Base-by-base conservation (phyloP, 768 basidiomycete species). In the Cyclocybe aegerita region DNA sequence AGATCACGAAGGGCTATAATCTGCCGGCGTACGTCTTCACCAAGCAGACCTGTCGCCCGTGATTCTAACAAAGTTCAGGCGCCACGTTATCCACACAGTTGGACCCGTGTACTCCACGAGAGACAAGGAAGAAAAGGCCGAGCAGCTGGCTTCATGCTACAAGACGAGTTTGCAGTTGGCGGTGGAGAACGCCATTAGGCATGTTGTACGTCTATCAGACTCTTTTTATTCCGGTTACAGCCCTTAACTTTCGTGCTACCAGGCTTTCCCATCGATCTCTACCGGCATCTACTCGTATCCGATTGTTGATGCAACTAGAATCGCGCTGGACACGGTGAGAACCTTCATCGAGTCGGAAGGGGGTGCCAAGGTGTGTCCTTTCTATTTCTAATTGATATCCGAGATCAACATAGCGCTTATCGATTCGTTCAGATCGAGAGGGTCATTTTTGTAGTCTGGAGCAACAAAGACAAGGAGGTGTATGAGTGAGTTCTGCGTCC, bases 191-290 rank as follows among this genome's bases (percentile, higher is more conserved):
- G 68, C 68, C n/a, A 67, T 86, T 41, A 78, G 77, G 57, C 81
- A 85, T 58, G 72, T 92, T 34, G 90, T 91, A 46, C 48, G 81
- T 68, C 15, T 33, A 16, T 14, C 39, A 53, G 5, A 23, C 10
- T 42, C 30, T 43, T 2, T 35, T 30, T n/a, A 31, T 15, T 43
- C 37, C 34, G 39, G 5, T 36, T 46, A 12, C 16, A 9, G 9
- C 9, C 42, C 30, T 45, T 41, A 38, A 43, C 39, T 17, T 37
- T 34, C 16, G 17, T 31, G 5, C 39, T 33, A 10, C 14, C 50
- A 92, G 91, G 89, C 89, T 3, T 91, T 93, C 57, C 86, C 86
- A 4, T 85, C 82, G 4, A 81, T 93, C 44, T 92, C 90, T 3
- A 91, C 90, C 0, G 91, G 79, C 0, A 71, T 90, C 11, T 93